Base-by-base conservation (phyloP, 2,329 filamentous ascomycete species). In the Botryosphaeria agaves region DNA sequence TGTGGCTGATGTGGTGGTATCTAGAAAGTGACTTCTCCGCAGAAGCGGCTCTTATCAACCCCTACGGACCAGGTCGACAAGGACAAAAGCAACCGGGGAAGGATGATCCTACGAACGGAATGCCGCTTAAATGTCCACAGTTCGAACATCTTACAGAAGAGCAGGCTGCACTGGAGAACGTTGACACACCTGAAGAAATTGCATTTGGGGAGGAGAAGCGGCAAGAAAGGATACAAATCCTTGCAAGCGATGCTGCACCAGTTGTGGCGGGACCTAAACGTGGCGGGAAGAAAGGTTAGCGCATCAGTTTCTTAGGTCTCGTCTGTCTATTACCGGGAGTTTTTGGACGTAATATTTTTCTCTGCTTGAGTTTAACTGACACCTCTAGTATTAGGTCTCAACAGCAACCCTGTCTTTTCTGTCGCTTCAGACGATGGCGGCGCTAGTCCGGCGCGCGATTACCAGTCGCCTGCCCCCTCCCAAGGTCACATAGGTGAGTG, bases 1-100 rank as follows among this genome's bases (percentile, higher is more conserved):
- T 98, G 14, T 98, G 89, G 89, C 62, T 98, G 38, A 91, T 98
- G 74, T 98, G 89, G 89, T 94, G 89, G 63, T 95, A 98, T 48
- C 67, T 98, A 12, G 89, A 98, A 51, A 93, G 85, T 17, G 83
- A 94, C 49, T 95, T 94, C 42, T 81, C 81, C 0, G 73, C 78
- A 42, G 81, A 93, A 44, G 83, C 81, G 33, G 87, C 83, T 26
- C 67, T 82, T 28, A 76, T 81, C 42, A 98, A 98, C 45, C 89
- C 89, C 0, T 98, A 94, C 44, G 89, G 89, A 0, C 52, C 51
- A 7, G 62, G 62, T n/a, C 49, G 53, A 32, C 42, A 50, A 62
- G 7, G 74, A 14, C 44, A 49, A 24, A 39, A 39, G n/a, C 44
- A 45, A 34, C 45, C 50, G 30, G 52, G 47, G 1, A n/a, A n/a